Evolutionary conservation across 108 stramenopile species (phyloP).

Genomic region (Ochromonas danica): DNA sequence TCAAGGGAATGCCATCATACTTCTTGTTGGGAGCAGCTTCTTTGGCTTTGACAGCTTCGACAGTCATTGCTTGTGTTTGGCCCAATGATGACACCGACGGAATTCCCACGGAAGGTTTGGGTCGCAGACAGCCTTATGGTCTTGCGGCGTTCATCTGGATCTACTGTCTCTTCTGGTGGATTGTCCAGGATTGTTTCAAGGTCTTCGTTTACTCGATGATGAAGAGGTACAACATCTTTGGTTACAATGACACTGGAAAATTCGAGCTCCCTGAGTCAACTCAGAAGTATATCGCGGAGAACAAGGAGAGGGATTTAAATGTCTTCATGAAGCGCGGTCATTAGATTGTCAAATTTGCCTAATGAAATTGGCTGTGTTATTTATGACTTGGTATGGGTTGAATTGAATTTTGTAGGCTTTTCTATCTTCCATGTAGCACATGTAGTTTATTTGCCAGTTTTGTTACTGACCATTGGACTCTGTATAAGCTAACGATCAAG

Average conservation of each 20-base stretch:
- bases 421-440: too few relatives aligned
- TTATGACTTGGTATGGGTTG: too few relatives aligned
- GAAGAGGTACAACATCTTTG: constrained; percentile 37
- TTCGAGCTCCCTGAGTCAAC: background rate
- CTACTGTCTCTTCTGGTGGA: constrained; percentile 45
- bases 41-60: constrained; percentile 33
- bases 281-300: background rate
- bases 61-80: constrained; percentile 36
- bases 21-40: constrained; percentile 29
- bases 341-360: too few relatives aligned
- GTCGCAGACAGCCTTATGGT: background rate
- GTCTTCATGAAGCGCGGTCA: too few relatives aligned
- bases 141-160: constrained; percentile 42
- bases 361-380: too few relatives aligned
- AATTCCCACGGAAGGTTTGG: background rate
- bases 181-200: constrained; percentile 46
- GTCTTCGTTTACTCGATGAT: constrained; percentile 18
- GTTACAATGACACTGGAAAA: constrained; percentile 31
- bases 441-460: too few relatives aligned
- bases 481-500: too few relatives aligned
- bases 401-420: too few relatives aligned
- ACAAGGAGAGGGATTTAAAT: background rate
- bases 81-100: background rate
- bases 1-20: constrained; percentile 7
- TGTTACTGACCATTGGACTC: too few relatives aligned